Percentiles rank a stretch among this genome's conserved stretches.
Conservation (phyloP, 139 green algal genomes). For the Picochlorum sp. region DNA sequence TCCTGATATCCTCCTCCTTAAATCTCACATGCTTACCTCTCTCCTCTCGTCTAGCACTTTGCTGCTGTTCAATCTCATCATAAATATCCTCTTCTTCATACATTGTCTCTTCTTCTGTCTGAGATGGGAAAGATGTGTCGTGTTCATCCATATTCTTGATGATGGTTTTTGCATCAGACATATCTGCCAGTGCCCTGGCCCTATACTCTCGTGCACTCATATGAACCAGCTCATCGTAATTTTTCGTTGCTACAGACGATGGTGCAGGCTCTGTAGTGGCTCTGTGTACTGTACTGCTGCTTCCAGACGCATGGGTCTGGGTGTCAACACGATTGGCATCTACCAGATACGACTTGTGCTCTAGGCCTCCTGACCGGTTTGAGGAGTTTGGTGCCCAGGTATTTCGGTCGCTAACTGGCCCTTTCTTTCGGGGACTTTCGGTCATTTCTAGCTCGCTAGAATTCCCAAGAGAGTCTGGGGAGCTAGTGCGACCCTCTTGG, state of each 20-base stretch:
- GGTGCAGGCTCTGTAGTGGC: neutral
- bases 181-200: slow-evolving; percentile 35
- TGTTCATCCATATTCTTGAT: neutral
- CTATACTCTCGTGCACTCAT: slow-evolving; percentile 34
- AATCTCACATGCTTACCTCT: too few species aligned
- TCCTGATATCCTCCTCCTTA: too few species aligned
- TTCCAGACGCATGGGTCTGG: neutral
- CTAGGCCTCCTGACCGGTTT: too few species aligned
- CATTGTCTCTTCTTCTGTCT: neutral
- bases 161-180: slow-evolving; percentile 19
- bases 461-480: neutral
- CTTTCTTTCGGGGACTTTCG: neutral
- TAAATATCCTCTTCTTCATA: slow-evolving; percentile 6
- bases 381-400: too few species aligned
- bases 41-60: too few species aligned
- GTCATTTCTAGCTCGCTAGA: slow-evolving; percentile 5
- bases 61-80: too few species aligned
- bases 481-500: neutral
- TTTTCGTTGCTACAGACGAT: neutral
- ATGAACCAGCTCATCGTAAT: slow-evolving; percentile 16
- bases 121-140: neutral
- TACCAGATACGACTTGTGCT: too few species aligned
- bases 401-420: slow-evolving; percentile 4
- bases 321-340: neutral
- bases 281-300: neutral